Evolutionary conservation across 768 basidiomycete species (phyloP).

Genomic region (Collybiopsis confluens): DNA sequence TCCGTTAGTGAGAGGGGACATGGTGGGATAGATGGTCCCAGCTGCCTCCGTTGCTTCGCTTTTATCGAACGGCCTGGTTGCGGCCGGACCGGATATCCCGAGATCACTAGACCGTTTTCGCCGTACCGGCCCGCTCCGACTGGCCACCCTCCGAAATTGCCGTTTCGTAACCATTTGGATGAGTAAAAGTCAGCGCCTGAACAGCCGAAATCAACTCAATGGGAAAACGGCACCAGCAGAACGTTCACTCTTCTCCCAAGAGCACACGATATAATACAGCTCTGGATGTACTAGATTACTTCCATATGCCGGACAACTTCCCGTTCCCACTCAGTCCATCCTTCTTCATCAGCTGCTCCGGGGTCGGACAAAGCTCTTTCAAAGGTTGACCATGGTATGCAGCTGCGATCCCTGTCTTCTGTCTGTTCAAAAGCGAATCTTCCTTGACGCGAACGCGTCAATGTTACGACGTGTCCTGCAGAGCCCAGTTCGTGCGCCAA

Average conservation of each 20-base stretch:
- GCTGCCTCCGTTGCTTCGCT: neutral
- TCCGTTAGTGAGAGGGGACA: conserved; percentile 35
- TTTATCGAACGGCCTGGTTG: neutral
- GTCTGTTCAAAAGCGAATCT: conserved; percentile 54
- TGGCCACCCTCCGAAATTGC: neutral
- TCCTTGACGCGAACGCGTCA: conserved; percentile 88
- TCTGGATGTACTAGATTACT: conserved; percentile 30
- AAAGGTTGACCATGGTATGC: conserved; percentile 75
- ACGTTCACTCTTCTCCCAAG: too few relatives aligned
- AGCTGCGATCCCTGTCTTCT: conserved; percentile 52
- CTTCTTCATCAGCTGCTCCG: conserved; percentile 61
- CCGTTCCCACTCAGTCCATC: conserved; percentile 78
- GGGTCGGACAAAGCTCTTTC: conserved; percentile 47
- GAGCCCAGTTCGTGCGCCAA: conserved; percentile 79
- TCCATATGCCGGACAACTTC: conserved; percentile 68
- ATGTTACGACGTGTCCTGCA: conserved; percentile 89
- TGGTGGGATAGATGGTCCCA: conserved; percentile 16
- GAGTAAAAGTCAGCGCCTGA: too few relatives aligned
- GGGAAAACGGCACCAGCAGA: too few relatives aligned
- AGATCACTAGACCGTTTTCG: neutral
- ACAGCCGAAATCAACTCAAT: too few relatives aligned
- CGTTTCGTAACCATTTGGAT: too few relatives aligned
- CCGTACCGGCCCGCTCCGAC: neutral
- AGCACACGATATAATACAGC: neutral
- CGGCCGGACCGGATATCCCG: neutral